phyloP scores from a whole-genome alignment of 352 stramenopile genomes.

The Saprolegnia diclina region DNA sequence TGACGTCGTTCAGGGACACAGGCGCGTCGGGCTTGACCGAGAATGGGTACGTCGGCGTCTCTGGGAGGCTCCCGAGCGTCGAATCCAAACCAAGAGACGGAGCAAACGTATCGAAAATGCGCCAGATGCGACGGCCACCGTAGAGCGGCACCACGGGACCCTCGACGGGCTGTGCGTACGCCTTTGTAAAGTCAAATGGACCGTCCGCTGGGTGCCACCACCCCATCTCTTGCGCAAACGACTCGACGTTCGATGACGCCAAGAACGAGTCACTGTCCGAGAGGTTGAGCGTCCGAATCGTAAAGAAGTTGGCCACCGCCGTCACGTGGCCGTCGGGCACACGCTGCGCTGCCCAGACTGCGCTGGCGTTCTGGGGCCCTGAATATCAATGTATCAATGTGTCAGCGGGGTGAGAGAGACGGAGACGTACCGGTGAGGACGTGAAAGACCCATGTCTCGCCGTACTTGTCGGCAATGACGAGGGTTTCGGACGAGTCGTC shows the following conservation, averaged over 20 bases:
- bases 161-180: constrained; percentile 61
- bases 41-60: constrained; percentile 83
- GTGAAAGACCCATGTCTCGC: constrained; percentile 93
- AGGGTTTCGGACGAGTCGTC: constrained; percentile 78
- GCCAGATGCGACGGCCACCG: constrained; percentile 83
- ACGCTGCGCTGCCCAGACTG: constrained; percentile 91
- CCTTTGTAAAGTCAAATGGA: constrained; percentile 63
- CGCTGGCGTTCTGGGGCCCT: constrained; percentile 73
- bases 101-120: constrained; percentile 72
- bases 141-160: constrained; percentile 59
- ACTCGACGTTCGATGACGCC: constrained; percentile 78
- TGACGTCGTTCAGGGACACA: constrained; percentile 62
- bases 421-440: constrained; percentile 69
- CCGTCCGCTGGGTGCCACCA: constrained; percentile 58
- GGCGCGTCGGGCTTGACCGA: constrained; percentile 67
- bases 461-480: constrained; percentile 73
- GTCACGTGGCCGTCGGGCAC: constrained; percentile 87
- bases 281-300: constrained; percentile 84
- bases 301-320: constrained; percentile 89
- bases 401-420: background rate
- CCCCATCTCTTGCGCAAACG: constrained; percentile 75
- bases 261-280: constrained; percentile 78
- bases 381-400: background rate
- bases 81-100: constrained; percentile 77
- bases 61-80: constrained; percentile 55